Evolutionary conservation across 345 rosid genomes (phyloP), one percentile per base, ranked within the genome.

Genomic region (Excoecaria cochinchinensis): DNA sequence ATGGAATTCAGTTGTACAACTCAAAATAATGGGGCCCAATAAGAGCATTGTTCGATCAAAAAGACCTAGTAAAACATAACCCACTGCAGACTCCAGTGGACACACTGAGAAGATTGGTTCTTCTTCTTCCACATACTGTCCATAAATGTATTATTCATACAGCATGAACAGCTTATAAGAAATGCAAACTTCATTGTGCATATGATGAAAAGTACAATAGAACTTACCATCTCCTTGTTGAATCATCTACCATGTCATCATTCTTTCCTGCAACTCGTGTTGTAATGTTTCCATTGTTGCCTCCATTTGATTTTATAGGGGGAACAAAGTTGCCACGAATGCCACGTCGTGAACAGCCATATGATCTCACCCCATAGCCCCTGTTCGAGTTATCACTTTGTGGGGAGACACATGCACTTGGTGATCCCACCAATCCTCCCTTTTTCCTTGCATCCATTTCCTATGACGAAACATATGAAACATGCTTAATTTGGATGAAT

Each of bases 301-400:
- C 76, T 75, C 95, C 97, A 78, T 89, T 89, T 24, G 93, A 81
- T 87, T 76, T 93, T 83, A 93, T 87, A 17, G 97, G 97, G 58
- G 99, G 97, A 74, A 95, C 85, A 84, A 95, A 95, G 82, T 82
- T 93, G 60, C 97, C 93, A 63, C 95, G 93, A 74, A 82, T 73
- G 65, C 97, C 97, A 58, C 92, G 90, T 69, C 96, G 86, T 77
- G 84, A 67, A 79, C 79, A 70, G 66, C 98, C 92, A 61, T 89
- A 79, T 0, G 92, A 79, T 79, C 89, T 90, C 69, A 74, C 81
- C 74, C 94, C 90, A 79, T 85, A 87, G 40, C 89, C 88, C 85
- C 85, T 86, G 82, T 75, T 72, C 69, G 74, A 82, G 81, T 60
- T 73, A 60, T 92, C 97, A 82, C 79, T 79, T 78, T 87, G 92